A percentile compares a stretch with the other conserved stretches of the same genome.
These are phyloP conservation scores for Syzygium malaccense DNA, from an alignment of 441 rosid genomes.

Conservation along the genomic window DNA sequence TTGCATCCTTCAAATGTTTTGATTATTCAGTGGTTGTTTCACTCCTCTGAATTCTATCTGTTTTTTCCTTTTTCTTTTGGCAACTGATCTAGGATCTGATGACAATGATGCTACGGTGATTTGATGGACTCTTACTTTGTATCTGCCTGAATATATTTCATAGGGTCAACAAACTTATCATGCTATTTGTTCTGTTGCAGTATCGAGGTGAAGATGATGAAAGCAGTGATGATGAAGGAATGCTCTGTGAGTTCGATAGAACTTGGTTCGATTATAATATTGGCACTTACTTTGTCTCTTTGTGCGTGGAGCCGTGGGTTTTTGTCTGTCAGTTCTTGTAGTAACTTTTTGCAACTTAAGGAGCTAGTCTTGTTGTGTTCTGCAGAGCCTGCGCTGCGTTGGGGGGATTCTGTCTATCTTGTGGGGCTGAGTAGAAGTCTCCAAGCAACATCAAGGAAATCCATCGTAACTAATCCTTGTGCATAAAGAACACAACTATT, in stretches of 20 bases:
- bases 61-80: slow-evolving; percentile 15
- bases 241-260: slow-evolving; percentile 69
- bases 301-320: neutral
- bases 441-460: slow-evolving; percentile 91
- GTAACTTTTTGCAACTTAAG: neutral
- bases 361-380: neutral
- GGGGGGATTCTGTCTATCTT: slow-evolving; percentile 90
- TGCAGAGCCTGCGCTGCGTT: slow-evolving; percentile 77
- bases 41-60: slow-evolving; percentile 8
- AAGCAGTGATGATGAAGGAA: slow-evolving; percentile 77
- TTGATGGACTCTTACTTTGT: neutral
- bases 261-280: neutral
- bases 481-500: neutral
- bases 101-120: slow-evolving; percentile 41
- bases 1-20: neutral
- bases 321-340: neutral
- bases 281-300: neutral
- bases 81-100: slow-evolving; percentile 64
- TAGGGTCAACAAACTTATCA: neutral
- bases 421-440: slow-evolving; percentile 85
- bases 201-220: slow-evolving; percentile 43
- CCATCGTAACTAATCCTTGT: slow-evolving; percentile 80
- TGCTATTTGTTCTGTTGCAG: slow-evolving; percentile 28
- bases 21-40: neutral
- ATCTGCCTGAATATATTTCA: neutral